These are phyloP conservation scores for Plasmodium billcollinsi DNA, from an alignment of 169 alveolate species.

Conservation along the genomic window DNA sequence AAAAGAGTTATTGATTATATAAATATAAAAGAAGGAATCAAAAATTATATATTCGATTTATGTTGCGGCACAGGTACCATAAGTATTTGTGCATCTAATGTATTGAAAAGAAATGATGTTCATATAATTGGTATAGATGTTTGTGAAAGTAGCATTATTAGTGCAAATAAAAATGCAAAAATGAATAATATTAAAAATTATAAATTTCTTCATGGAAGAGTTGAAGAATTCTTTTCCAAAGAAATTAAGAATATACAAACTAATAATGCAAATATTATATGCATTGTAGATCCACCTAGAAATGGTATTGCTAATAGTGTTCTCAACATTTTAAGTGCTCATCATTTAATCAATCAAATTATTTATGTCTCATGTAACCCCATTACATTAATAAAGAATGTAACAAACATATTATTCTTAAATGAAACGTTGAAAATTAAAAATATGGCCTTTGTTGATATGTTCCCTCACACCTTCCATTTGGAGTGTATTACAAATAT, in stretches of 20 bases:
- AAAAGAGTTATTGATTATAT: conserved; percentile 59
- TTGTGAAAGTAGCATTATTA: conserved; percentile 67
- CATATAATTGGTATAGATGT: conserved; percentile 72
- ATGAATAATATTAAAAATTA: conserved; percentile 68
- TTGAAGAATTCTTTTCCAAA: conserved; percentile 61
- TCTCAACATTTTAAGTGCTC: conserved; percentile 51
- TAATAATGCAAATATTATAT: conserved; percentile 54
- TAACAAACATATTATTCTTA: conserved; percentile 58
- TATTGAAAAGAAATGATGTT: conserved; percentile 20
- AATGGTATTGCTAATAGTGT: conserved; percentile 63
- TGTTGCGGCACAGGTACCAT: conserved; percentile 78
- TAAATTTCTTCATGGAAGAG: conserved; percentile 75
- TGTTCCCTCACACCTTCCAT: conserved; percentile 78
- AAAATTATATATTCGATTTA: conserved; percentile 73
- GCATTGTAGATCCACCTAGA: conserved; percentile 77
- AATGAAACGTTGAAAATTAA: conserved; percentile 65
- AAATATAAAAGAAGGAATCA: conserved; percentile 22
- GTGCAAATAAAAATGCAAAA: conserved; percentile 76
- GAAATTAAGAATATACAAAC: conserved; percentile 57
- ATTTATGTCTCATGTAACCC: conserved; percentile 78
- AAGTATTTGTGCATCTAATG: conserved; percentile 74
- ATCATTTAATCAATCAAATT: conserved; percentile 49
- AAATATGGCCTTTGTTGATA: conserved; percentile 70
- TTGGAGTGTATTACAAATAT: conserved; percentile 70
- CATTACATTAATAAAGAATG: conserved; percentile 38